These are phyloP conservation scores for Fusarium oxysporum DNA, from an alignment of 2,329 filamentous ascomycete genomes.

Conservation along the genomic window DNA sequence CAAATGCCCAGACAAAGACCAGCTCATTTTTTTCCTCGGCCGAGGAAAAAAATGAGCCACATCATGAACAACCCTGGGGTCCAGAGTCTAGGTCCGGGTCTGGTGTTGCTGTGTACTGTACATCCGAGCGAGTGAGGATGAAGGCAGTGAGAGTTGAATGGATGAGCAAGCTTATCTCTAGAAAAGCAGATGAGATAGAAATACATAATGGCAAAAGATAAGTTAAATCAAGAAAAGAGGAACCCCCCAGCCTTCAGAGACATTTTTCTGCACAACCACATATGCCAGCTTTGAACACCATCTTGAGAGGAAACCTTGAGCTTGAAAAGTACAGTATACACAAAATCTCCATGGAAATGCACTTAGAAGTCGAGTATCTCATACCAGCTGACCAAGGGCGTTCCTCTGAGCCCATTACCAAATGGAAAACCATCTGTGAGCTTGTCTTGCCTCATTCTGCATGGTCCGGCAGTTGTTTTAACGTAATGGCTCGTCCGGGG, in stretches of 20 bases:
- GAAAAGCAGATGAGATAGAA: conserved; percentile 50
- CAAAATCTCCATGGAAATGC: accelerated
- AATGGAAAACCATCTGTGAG: conserved; percentile 43
- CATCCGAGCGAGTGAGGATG: conserved; percentile 32
- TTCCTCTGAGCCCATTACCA: conserved; percentile 46
- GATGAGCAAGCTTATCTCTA: conserved; percentile 48
- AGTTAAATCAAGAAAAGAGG: conserved; percentile 39
- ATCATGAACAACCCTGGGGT: conserved; percentile 23
- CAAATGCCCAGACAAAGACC: conserved; percentile 25
- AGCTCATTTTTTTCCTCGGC: conserved; percentile 19
- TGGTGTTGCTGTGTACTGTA: conserved; percentile 14
- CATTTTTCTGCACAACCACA: conserved; percentile 34
- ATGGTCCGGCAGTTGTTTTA: conserved; percentile 47
- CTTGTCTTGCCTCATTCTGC: conserved; percentile 47
- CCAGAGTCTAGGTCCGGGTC: conserved; percentile 6
- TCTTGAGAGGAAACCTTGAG: conserved; percentile 3
- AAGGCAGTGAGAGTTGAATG: conserved; percentile 26
- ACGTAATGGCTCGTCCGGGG: conserved; percentile 47
- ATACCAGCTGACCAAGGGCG: conserved; percentile 39
- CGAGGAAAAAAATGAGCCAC: conserved; percentile 26
- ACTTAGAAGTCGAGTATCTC: conserved; percentile 2
- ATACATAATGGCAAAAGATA: conserved; percentile 55
- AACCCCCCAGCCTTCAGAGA: conserved; percentile 31
- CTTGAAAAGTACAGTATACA: conserved; percentile 22
- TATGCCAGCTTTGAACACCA: conserved; percentile 29